Base-by-base conservation (phyloP, 148 eudicot genomes). In the Rhododendron ovatum region DNA sequence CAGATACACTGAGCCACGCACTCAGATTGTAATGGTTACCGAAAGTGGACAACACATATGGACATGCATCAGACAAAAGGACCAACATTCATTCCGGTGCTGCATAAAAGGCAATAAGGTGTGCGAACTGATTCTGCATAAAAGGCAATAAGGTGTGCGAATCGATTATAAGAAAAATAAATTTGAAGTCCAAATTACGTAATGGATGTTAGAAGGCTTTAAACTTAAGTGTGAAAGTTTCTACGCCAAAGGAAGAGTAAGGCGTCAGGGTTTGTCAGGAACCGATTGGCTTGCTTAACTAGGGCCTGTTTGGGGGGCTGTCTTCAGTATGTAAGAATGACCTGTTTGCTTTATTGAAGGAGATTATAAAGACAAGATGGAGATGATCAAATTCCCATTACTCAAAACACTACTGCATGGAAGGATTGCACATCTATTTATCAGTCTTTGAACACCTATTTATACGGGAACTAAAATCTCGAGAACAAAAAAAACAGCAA, bases 221-320 rank as follows among this genome's bases (percentile, higher is more conserved):
- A 17, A 80, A n/a, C 43, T 82, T 7, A 82, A 82, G 30, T 37
- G 28, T 20, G 50, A 9, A 10, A 53, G 45, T 59, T 13, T 14
- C n/a, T 82, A 82, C 12, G 11, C 18, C 33, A 78, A 78, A 78
- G 81, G 81, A n/a, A 43, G 81, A 78, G 53, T 30, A 45, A 45
- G 81, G 55, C 9, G 17, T 45, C 47, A 22, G 33, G 33, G 81
- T 45, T 78, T 45, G 20, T n/a, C 15, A 1, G 8, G 57, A 78
- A 78, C 14, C 17, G 18, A 45, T 78, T 43, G 17, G 81, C 55
- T 45, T 1, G 80, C 80, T 77, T 18, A n/a, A 79, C 22, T 79
- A 26, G 57, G 82, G 37, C 20, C 37, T 79, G 82, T 51, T 79
- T 79, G 63, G 37, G 33, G 35, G 33, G 57, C 33, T 47, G 53